Evolutionary conservation across 495 filamentous ascomycete genomes (phyloP).

Genomic region (Thermothielavioides terrestris): DNA sequence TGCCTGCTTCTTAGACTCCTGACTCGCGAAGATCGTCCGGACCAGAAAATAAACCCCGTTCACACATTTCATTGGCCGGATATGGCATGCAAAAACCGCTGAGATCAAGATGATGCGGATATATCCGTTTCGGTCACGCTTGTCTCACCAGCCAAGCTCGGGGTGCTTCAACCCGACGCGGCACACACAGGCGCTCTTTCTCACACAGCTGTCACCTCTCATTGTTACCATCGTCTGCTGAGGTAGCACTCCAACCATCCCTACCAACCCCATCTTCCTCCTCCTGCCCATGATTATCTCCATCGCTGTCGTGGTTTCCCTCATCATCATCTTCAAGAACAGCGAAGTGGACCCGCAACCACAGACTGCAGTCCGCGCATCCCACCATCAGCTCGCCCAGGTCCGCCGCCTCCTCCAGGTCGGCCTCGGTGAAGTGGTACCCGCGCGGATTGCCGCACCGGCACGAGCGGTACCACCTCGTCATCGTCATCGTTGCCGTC

Average conservation of each 20-base stretch:
- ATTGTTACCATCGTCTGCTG: neutral
- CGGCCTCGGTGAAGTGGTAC: conserved; percentile 58
- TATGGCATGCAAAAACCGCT: neutral
- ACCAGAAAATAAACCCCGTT: conserved; percentile 32
- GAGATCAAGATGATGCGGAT: neutral
- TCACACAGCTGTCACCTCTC: neutral
- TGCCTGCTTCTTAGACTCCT: conserved; percentile 43
- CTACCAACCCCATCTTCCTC: neutral
- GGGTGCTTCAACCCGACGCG: neutral
- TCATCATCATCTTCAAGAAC: conserved; percentile 45
- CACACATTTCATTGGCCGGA: neutral
- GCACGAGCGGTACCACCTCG: conserved; percentile 60
- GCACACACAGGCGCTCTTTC: too few relatives aligned
- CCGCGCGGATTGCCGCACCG: conserved; percentile 73
- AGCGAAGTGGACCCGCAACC: conserved; percentile 66
- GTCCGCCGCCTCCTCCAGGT: conserved; percentile 58
- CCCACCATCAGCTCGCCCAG: conserved; percentile 65
- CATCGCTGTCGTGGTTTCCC: too few relatives aligned
- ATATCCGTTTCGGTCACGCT: neutral
- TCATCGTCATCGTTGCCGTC: conserved; percentile 9
- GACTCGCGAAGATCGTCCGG: conserved; percentile 31
- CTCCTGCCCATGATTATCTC: neutral
- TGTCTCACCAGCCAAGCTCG: neutral
- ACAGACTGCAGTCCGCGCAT: conserved; percentile 75
- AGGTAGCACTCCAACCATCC: neutral